Conservation (phyloP, 768 basidiomycete genomes). For the Boletus patriciae region DNA sequence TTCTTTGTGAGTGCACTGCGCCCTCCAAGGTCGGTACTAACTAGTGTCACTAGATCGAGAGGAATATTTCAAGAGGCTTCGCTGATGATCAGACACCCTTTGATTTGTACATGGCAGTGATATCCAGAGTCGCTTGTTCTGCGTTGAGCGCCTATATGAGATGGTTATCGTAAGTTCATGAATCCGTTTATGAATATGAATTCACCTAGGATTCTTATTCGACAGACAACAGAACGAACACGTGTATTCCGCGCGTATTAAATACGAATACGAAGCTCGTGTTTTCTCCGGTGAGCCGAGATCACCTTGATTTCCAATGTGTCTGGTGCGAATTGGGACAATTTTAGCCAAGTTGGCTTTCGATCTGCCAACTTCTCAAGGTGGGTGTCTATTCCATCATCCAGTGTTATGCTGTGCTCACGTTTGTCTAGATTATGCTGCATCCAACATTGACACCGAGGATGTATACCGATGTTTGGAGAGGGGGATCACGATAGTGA, state of each 20-base stretch:
- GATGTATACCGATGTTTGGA: constrained; percentile 15
- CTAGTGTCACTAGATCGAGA: constrained; percentile 22
- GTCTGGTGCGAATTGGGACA: background rate
- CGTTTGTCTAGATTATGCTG: constrained; percentile 2
- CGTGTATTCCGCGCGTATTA: constrained; percentile 18
- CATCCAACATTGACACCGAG: background rate
- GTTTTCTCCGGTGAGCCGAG: constrained; percentile 17
- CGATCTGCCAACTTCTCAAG: constrained; percentile 26
- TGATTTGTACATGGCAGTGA: constrained; percentile 13
- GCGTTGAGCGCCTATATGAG: constrained; percentile 15
- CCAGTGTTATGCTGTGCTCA: background rate
- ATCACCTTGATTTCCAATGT: background rate
- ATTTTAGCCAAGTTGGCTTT: constrained; percentile 16
- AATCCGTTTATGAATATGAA: background rate
- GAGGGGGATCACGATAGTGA: constrained; percentile 7
- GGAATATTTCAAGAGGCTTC: constrained; percentile 5
- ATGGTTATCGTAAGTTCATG: constrained; percentile 19
- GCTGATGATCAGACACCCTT: background rate
- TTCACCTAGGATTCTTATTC: background rate
- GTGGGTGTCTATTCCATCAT: constrained; percentile 1
- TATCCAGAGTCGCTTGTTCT: constrained; percentile 17
- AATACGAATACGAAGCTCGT: constrained; percentile 22
- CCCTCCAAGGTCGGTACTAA: background rate
- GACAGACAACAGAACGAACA: constrained; percentile 3
- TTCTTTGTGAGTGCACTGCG: constrained; percentile 15